Conservation (phyloP, 306 rosid species). For the Elaeagnus macrophylla region DNA sequence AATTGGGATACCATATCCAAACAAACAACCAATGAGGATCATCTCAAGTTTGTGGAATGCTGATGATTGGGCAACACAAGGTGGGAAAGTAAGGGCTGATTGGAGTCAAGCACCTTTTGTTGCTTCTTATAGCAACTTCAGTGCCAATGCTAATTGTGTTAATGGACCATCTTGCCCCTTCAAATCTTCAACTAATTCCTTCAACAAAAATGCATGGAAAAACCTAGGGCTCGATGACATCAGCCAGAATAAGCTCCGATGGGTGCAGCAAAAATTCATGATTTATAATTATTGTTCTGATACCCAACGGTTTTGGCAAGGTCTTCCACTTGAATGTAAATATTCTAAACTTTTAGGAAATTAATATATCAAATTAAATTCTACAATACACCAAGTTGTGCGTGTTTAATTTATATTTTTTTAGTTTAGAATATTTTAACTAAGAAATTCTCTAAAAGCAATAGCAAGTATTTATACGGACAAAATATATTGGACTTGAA, state of each 20-base stretch:
- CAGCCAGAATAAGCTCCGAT: conserved; percentile 28
- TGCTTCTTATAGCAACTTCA: conserved; percentile 34
- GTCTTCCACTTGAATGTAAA: conserved; percentile 38
- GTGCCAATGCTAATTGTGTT: conserved; percentile 27
- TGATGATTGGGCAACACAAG: conserved; percentile 48
- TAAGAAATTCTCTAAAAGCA: too few relatives aligned
- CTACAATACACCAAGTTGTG: too few relatives aligned
- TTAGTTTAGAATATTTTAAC: too few relatives aligned
- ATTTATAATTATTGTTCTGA: conserved; percentile 42
- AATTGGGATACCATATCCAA: conserved; percentile 30
- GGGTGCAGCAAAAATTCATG: conserved; percentile 47
- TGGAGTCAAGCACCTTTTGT: conserved; percentile 44
- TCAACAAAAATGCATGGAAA: conserved; percentile 12
- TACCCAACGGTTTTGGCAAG: conserved; percentile 29
- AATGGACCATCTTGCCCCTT: conserved; percentile 15
- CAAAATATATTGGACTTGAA: too few relatives aligned
- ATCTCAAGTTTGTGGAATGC: conserved; percentile 46
- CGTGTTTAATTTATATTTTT: too few relatives aligned
- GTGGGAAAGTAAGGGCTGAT: conserved; percentile 37
- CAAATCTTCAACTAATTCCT: neutral
- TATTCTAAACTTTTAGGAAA: conserved; percentile 9
- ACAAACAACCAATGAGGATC: conserved; percentile 33
- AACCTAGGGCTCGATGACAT: conserved; percentile 28
- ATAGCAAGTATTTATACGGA: too few relatives aligned
- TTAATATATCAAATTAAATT: too few relatives aligned